Conservation (phyloP, 1,139 yeast species). For the Yamadazyma sp. region DNA sequence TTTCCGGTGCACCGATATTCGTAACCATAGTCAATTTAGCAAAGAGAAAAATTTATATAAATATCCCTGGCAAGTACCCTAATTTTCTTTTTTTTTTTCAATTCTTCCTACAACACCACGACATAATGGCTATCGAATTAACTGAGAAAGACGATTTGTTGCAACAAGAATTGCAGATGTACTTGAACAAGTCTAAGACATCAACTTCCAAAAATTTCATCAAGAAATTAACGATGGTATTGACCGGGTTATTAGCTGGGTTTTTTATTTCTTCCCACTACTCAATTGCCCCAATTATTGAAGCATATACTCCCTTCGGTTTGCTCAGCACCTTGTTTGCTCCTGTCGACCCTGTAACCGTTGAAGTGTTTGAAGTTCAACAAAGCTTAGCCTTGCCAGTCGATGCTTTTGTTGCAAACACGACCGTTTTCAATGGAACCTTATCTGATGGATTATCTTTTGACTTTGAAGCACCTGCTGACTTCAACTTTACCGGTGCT, state of each 20-base stretch:
- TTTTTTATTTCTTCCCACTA: background rate
- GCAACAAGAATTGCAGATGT: slow-evolving; percentile 7
- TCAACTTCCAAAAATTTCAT: slow-evolving; percentile 2
- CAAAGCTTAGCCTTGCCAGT: slow-evolving; percentile 15
- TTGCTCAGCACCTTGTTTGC: slow-evolving; percentile 6
- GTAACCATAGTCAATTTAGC: background rate
- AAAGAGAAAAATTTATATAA: slow-evolving; percentile 1
- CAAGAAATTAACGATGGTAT: background rate
- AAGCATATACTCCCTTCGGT: background rate
- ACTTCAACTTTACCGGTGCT: slow-evolving; percentile 22
- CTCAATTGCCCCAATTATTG: slow-evolving; percentile 1
- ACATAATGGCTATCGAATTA: slow-evolving; percentile 11
- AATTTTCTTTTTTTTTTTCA: background rate
- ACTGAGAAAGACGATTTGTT: slow-evolving; percentile 13
- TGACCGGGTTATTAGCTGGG: slow-evolving; percentile 4
- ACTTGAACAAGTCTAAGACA: slow-evolving; percentile 2
- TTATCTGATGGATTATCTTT: slow-evolving; percentile 14
- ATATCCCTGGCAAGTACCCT: slow-evolving; percentile 1
- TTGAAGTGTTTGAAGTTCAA: slow-evolving; percentile 21
- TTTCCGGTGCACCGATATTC: slow-evolving; percentile 1
- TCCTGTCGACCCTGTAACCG: slow-evolving; percentile 12
- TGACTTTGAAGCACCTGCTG: slow-evolving; percentile 18
- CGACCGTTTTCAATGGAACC: slow-evolving; percentile 18
- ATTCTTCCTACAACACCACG: background rate
- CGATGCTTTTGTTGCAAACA: slow-evolving; percentile 10